Evolutionary conservation across 2,329 filamentous ascomycete genomes (phyloP).

Genomic region (Dryadomyces quercus-mongolicae): DNA sequence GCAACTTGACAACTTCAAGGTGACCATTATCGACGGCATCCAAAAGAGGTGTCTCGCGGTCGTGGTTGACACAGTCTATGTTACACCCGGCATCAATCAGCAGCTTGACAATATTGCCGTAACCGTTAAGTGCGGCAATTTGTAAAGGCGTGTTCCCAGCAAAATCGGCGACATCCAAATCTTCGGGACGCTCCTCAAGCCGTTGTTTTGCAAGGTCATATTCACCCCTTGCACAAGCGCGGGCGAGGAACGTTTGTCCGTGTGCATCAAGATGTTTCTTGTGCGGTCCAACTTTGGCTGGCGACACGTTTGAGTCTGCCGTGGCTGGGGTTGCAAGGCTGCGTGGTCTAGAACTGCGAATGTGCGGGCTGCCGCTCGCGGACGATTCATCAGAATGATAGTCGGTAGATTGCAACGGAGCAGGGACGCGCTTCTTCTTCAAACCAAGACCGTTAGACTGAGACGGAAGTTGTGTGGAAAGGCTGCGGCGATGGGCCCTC

Average conservation of each 20-base stretch:
- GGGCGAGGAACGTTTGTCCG: slow-evolving; percentile 80
- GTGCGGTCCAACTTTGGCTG: slow-evolving; percentile 56
- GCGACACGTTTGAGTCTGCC: slow-evolving; percentile 49
- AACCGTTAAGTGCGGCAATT: slow-evolving; percentile 80
- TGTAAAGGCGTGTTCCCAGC: slow-evolving; percentile 95
- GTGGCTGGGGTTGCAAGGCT: slow-evolving; percentile 43
- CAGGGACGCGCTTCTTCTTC: slow-evolving; percentile 51
- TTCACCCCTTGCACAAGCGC: slow-evolving; percentile 78
- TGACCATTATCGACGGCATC: slow-evolving; percentile 96
- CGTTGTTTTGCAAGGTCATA: slow-evolving; percentile 66
- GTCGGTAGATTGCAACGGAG: slow-evolving; percentile 48
- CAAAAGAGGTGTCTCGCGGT: slow-evolving; percentile 85
- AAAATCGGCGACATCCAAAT: slow-evolving; percentile 82
- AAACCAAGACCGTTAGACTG: slow-evolving; percentile 41
- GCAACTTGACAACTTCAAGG: slow-evolving; percentile 70
- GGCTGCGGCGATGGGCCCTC: slow-evolving; percentile 48
- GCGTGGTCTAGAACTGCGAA: slow-evolving; percentile 45
- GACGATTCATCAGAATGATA: slow-evolving; percentile 59
- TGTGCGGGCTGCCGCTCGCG: slow-evolving; percentile 45
- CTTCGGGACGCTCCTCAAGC: slow-evolving; percentile 68
- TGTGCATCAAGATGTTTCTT: slow-evolving; percentile 88
- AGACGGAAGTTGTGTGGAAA: slow-evolving; percentile 49
- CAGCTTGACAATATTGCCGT: slow-evolving; percentile 75
- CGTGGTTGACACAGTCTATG: slow-evolving; percentile 65
- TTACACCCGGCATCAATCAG: slow-evolving; percentile 76